Evolutionary conservation across 1,284 basidiomycete genomes (phyloP).

Genomic region (Cryptococcus sp.): DNA sequence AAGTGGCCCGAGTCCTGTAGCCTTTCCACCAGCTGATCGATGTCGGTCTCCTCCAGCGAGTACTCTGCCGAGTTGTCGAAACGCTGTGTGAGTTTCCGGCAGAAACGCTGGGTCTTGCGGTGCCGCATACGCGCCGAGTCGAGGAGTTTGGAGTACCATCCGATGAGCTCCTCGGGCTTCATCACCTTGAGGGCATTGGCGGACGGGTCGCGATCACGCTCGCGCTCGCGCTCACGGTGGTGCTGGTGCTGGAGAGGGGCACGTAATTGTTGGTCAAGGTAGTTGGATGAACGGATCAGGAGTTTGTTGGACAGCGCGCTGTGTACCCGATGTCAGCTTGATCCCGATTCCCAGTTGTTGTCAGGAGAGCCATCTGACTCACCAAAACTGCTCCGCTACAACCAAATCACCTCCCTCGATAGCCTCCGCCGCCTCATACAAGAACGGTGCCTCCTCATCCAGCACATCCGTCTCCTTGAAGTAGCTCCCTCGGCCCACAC

Average conservation of each 20-base stretch:
- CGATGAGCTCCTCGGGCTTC: conserved; percentile 74
- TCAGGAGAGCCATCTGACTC: conserved; percentile 23
- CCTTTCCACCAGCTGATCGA: conserved; percentile 75
- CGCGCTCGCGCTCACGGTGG: neutral
- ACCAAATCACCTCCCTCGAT: conserved; percentile 84
- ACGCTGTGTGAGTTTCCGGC: conserved; percentile 74
- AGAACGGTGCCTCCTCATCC: conserved; percentile 93
- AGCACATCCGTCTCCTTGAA: conserved; percentile 98
- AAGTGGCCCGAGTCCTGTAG: conserved; percentile 88
- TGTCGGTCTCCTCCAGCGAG: conserved; percentile 70
- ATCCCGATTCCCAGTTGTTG: neutral
- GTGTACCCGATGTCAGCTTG: conserved; percentile 1
- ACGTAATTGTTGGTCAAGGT: conserved; percentile 89
- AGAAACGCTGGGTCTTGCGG: conserved; percentile 89
- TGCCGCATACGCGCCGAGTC: conserved; percentile 90
- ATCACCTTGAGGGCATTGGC: conserved; percentile 51
- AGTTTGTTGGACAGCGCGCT: conserved; percentile 83
- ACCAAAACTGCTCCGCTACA: conserved; percentile 94
- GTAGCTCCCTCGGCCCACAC: conserved; percentile 83
- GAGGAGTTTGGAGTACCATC: conserved; percentile 89
- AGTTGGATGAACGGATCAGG: conserved; percentile 84
- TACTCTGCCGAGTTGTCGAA: conserved; percentile 98
- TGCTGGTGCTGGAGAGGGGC: conserved; percentile 56
- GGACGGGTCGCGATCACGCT: neutral
- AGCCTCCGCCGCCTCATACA: conserved; percentile 87